phyloP scores from a whole-genome alignment of 768 basidiomycete species.

The Russula brevipes region DNA sequence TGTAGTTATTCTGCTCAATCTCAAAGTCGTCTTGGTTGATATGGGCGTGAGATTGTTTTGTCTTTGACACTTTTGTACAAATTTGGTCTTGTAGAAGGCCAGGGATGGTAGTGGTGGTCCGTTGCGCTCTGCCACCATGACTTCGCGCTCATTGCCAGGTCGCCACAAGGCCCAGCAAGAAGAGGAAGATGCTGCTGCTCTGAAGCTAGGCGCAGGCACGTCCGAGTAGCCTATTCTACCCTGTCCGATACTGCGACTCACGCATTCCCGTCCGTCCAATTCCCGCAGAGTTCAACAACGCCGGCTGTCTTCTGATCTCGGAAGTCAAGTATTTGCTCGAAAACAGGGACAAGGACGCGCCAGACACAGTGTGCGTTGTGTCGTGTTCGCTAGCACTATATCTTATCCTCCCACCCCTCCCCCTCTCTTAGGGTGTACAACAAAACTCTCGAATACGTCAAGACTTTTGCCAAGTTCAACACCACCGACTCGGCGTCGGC shows the following conservation, averaged over 20 bases:
- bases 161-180: constrained; percentile 63
- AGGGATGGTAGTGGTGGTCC: no score
- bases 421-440: constrained; percentile 69
- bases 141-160: constrained; percentile 48
- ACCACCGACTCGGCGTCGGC: constrained; percentile 79
- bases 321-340: constrained; percentile 90
- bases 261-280: neutral
- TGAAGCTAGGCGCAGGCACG: constrained; percentile 75
- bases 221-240: neutral
- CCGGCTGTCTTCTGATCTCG: constrained; percentile 84
- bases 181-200: constrained; percentile 79
- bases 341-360: constrained; percentile 81
- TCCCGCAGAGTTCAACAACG: constrained; percentile 77
- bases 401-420: no score
- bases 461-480: constrained; percentile 86
- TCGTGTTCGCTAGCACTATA: no score
- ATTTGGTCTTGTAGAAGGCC: neutral
- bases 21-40: constrained; percentile 26
- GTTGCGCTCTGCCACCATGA: constrained; percentile 34
- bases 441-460: constrained; percentile 88
- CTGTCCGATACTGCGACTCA: constrained; percentile 2
- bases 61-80: neutral
- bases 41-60: neutral
- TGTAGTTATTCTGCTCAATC: constrained; percentile 57
- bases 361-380: constrained; percentile 70